Evolutionary conservation across 2,329 filamentous ascomycete species (phyloP), one percentile per base, ranked within the genome.

Genomic region (Pseudocercospora crystallina): DNA sequence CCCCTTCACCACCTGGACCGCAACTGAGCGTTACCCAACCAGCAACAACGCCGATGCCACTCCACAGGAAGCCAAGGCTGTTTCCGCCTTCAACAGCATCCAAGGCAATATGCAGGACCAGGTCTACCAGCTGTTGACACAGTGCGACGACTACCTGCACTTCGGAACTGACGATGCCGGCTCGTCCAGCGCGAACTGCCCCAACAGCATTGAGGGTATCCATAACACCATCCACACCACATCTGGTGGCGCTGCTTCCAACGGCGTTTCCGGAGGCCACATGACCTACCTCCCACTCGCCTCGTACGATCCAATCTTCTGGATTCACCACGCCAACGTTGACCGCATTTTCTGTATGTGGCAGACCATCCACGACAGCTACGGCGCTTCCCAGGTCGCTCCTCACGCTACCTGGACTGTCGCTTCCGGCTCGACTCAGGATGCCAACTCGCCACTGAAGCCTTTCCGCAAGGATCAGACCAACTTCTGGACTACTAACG

Each of bases 401-500:
- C 56, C 58, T n/a, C 57, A 61, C 49, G 52, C 48, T 43, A 66
- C 63, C 10, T 67, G 64, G 63, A 66, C 64, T 9, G 61, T 66
- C 39, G 54, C 56, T 2, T 37, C 47, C 29, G 65, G 65, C 32
- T 52, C 51, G 10, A 61, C 49, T 5, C 57, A 61, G 40, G 41
- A 57, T 14, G 36, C 46, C 0, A 32, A 57, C 38, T 62, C 63
- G 9, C 55, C 58, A 2, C 45, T 67, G 13, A 81, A 81, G 0
- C 88, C 88, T 0, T 91, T 91, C 68, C 83, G 81, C 59, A 72
- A 77, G 42, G 75, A 78, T 43, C 63, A 68, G 2, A 72, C 77
- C 48, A 76, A 75, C 3, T 88, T 87, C 68, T 90, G 85, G 83
- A 85, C 79, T 8, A 86, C 86, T 1, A 78, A 83, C 50, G 76